Evolutionary conservation across 495 filamentous ascomycete species (phyloP).

Genomic region (Sordaria brevicollis): DNA sequence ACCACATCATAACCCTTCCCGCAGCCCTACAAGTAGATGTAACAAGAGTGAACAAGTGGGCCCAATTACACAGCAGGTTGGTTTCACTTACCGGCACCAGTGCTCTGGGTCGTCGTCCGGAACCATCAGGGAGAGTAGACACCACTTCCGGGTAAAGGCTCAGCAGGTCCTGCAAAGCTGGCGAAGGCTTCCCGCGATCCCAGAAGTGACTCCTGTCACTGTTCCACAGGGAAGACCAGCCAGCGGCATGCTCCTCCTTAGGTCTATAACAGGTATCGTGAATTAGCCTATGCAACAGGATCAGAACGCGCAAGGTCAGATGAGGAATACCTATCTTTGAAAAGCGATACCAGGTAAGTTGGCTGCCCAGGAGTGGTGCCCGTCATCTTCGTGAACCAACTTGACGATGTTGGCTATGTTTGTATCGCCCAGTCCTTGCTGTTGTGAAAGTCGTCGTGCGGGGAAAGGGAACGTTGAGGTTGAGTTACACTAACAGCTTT

Average conservation of each 20-base stretch:
- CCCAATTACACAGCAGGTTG: neutral
- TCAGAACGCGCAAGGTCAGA: neutral
- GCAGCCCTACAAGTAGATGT: slow-evolving; percentile 41
- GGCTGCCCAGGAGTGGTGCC: neutral
- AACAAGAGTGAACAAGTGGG: neutral
- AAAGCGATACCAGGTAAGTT: neutral
- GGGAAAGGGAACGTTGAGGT: no score
- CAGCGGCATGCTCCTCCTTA: neutral
- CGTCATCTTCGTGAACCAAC: neutral
- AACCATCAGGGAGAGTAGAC: neutral
- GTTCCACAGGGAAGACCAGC: slow-evolving; percentile 34
- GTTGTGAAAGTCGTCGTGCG: neutral
- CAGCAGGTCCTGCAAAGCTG: slow-evolving; percentile 32
- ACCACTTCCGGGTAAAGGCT: slow-evolving; percentile 11
- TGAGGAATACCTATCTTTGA: neutral
- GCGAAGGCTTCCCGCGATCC: slow-evolving; percentile 34
- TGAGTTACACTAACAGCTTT: no score
- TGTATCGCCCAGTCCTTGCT: neutral
- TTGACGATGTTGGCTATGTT: neutral
- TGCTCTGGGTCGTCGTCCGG: neutral
- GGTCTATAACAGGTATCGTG: neutral
- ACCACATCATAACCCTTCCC: slow-evolving; percentile 65
- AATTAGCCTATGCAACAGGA: neutral
- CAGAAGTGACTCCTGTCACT: slow-evolving; percentile 24
- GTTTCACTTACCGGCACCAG: neutral